These are phyloP conservation scores for Bertia moriformis DNA, from an alignment of 2,329 filamentous ascomycete genomes.

Conservation along the genomic window DNA sequence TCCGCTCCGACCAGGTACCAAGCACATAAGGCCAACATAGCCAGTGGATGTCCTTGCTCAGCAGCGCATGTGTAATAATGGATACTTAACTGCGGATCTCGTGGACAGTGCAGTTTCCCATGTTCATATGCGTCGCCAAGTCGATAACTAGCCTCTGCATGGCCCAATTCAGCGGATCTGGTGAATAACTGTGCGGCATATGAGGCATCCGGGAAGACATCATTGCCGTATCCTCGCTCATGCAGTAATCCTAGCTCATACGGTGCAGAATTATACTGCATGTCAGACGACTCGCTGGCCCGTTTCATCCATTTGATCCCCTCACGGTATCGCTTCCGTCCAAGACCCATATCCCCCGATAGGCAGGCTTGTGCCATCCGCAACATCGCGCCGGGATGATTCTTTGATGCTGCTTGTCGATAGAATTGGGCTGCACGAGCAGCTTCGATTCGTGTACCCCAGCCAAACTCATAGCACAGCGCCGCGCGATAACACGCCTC, in stretches of 20 bases:
- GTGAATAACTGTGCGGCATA: constrained; percentile 93
- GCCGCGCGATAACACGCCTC: constrained; percentile 89
- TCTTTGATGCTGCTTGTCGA: constrained; percentile 77
- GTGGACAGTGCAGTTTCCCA: constrained; percentile 71
- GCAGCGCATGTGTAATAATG: constrained; percentile 95
- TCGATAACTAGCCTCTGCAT: constrained; percentile 70
- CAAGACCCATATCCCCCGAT: constrained; percentile 66
- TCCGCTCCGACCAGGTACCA: constrained; percentile 97
- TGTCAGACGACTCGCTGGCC: constrained; percentile 74
- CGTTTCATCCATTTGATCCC: constrained; percentile 94
- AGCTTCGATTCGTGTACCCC: constrained; percentile 82
- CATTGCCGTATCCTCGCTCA: constrained; percentile 83
- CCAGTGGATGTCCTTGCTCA: constrained; percentile 65
- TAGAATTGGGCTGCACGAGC: constrained; percentile 90
- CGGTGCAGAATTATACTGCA: constrained; percentile 82
- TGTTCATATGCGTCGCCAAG: constrained; percentile 97
- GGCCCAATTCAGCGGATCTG: constrained; percentile 80
- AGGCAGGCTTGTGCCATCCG: constrained; percentile 83
- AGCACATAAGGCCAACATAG: constrained; percentile 96
- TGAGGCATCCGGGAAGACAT: constrained; percentile 77
- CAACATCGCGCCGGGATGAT: constrained; percentile 88
- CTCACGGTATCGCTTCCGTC: constrained; percentile 74
- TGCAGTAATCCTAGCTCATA: constrained; percentile 83
- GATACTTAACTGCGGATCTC: constrained; percentile 81
- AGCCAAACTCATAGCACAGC: constrained; percentile 94